phyloP scores from a whole-genome alignment of 139 green algal species.

The Micractinium sp. region DNA sequence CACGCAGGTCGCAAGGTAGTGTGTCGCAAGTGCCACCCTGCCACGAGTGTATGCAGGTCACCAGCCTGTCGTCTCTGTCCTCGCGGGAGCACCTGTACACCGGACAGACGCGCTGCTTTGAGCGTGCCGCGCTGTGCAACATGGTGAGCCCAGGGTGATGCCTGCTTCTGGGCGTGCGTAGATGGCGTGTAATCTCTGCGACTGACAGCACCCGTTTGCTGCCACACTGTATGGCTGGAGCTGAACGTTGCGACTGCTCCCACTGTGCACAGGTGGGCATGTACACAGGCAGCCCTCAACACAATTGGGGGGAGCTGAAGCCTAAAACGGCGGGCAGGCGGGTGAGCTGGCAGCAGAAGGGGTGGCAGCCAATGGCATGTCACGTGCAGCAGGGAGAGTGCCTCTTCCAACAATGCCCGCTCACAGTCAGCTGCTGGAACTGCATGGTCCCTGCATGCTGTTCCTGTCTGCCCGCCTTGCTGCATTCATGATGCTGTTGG shows the following conservation, averaged over 20 bases:
- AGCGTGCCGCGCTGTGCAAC: conserved; percentile 14
- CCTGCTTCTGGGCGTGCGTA: too few species aligned
- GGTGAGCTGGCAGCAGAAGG: neutral
- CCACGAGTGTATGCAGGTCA: neutral
- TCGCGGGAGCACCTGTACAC: conserved; percentile 22
- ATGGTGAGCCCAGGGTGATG: too few species aligned
- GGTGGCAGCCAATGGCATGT: neutral
- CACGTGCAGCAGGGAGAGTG: too few species aligned
- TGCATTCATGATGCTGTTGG: neutral
- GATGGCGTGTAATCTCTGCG: too few species aligned
- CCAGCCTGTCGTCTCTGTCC: neutral
- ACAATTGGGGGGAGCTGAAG: neutral
- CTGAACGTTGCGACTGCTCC: too few species aligned
- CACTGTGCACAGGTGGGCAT: too few species aligned
- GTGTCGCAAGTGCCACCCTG: neutral
- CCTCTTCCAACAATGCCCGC: too few species aligned
- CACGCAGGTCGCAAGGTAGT: neutral
- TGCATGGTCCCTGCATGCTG: too few species aligned
- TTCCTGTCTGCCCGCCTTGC: too few species aligned
- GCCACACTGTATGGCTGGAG: too few species aligned
- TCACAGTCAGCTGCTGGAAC: too few species aligned
- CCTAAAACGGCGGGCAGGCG: conserved; percentile 2
- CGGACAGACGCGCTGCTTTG: conserved; percentile 20
- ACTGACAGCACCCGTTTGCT: too few species aligned
- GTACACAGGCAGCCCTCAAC: neutral